Evolutionary conservation across 2,329 filamentous ascomycete genomes (phyloP), one percentile per base, ranked within the genome.

Genomic region (Beauveria sp.): DNA sequence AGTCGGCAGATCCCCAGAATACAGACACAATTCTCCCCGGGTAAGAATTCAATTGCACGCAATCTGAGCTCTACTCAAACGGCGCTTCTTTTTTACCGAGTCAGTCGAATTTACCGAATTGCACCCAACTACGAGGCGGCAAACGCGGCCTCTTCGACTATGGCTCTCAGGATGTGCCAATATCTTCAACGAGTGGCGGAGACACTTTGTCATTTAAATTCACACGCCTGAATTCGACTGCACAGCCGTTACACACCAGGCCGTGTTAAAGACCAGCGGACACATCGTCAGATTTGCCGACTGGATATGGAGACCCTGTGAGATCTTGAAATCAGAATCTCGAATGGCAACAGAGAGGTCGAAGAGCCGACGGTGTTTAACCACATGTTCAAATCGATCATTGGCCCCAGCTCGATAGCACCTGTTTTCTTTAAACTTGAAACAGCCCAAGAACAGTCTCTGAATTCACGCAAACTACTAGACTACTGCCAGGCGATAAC

Each of bases 241-340:
- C 73, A 86, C 86, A 28, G 88, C 88, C 80, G 76, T 89, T 65
- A 89, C 87, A 28, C 87, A 87, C 24, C 80, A 88, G 68, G 81
- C 87, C 56, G 84, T 90, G 14, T 79, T 90, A 62, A 87, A 88
- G 76, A 88, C 87, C 34, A 82, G 79, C 69, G 87, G 87, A 51
- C 87, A 89, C 71, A 86, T 89, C 50, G 86, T 88, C 70, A 88
- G 87, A 72, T 89, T 89, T 70, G 84, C 86, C 67, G 85, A 88
- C 70, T 88, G 83, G 84, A 88, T 88, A 82, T 79, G 86, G 85
- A 71, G 86, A 88, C 71, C 84, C 85, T 46, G 86, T 86, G 75
- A 66, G 86, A 87, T 75, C 82, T 85, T 72, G 79, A 87, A 66
- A 88, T 89, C 72, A 82, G 82, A 69, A 88, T 88, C 70, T 86